phyloP scores from a whole-genome alignment of 2,329 filamentous ascomycete genomes.

The Epichloe coenophiala region DNA sequence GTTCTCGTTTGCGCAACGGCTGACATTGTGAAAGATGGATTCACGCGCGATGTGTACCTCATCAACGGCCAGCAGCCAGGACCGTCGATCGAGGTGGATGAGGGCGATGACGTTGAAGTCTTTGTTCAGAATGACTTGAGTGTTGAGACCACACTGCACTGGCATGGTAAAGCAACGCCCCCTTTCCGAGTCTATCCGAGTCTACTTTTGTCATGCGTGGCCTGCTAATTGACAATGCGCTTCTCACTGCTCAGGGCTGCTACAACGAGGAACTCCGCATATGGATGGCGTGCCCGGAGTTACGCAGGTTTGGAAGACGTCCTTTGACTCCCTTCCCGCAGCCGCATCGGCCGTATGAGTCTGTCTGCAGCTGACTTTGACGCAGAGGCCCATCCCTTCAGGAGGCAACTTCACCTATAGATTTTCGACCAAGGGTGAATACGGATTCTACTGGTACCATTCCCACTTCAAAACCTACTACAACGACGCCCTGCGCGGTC shows the following conservation, averaged over 20 bases:
- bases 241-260: neutral
- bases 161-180: neutral
- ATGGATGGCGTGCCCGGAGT: slow-evolving; percentile 5
- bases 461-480: slow-evolving; percentile 5
- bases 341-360: neutral
- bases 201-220: neutral
- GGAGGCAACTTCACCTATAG: slow-evolving; percentile 2
- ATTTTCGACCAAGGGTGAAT: slow-evolving; percentile 2
- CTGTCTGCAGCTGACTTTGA: neutral
- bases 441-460: slow-evolving; percentile 6
- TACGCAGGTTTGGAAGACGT: neutral
- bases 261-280: slow-evolving; percentile 1
- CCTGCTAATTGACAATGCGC: neutral
- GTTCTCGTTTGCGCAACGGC: neutral
- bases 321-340: neutral
- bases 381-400: neutral
- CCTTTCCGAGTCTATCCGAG: neutral
- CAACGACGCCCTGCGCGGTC: slow-evolving; percentile 4
- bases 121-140: slow-evolving; percentile 3
- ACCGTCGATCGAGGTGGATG: slow-evolving; percentile 5
- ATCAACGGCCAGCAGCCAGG: slow-evolving; percentile 8
- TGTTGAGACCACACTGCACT: neutral
- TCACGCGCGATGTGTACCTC: slow-evolving; percentile 6
- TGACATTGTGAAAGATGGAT: neutral
- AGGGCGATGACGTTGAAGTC: slow-evolving; percentile 3